Percentiles rank a stretch among this genome's conserved stretches.
These are phyloP conservation scores for Madurella fahalii DNA, from an alignment of 2,329 filamentous ascomycete species.

Conservation along the genomic window DNA sequence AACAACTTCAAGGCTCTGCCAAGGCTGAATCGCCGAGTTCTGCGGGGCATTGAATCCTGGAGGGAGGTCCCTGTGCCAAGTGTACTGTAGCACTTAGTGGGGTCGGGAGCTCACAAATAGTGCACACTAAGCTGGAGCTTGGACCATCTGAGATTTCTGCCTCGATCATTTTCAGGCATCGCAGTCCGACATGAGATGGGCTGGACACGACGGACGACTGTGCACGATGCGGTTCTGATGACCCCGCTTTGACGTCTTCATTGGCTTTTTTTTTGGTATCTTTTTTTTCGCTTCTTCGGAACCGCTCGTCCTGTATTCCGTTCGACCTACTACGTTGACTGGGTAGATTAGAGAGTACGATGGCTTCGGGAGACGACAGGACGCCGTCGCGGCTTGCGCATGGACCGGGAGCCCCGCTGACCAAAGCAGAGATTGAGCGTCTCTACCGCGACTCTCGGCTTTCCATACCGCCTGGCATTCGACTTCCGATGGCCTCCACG, in stretches of 20 bases:
- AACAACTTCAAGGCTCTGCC: no score
- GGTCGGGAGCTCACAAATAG: background rate
- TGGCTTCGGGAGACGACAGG: slow-evolving; percentile 11
- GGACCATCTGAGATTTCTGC: background rate
- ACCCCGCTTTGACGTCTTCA: background rate
- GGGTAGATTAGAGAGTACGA: background rate
- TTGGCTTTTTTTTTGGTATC: no score
- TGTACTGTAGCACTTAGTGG: no score
- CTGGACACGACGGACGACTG: background rate
- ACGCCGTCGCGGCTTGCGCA: background rate
- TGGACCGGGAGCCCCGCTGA: slow-evolving; percentile 13
- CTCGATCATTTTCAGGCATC: background rate
- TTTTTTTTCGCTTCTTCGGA: no score
- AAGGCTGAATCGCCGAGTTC: no score
- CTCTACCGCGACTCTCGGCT: slow-evolving; percentile 44
- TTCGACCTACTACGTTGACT: no score
- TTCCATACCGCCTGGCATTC: slow-evolving; percentile 60
- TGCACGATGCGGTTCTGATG: background rate
- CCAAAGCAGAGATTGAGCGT: slow-evolving; percentile 32
- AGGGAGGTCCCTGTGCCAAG: no score
- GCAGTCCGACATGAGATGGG: background rate
- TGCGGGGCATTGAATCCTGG: no score
- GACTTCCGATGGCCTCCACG: slow-evolving; percentile 61
- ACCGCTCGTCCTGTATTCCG: no score
- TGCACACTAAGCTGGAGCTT: background rate